Evolutionary conservation across 2,329 filamentous ascomycete genomes (phyloP).

Genomic region (Keithomyces neogunnii): DNA sequence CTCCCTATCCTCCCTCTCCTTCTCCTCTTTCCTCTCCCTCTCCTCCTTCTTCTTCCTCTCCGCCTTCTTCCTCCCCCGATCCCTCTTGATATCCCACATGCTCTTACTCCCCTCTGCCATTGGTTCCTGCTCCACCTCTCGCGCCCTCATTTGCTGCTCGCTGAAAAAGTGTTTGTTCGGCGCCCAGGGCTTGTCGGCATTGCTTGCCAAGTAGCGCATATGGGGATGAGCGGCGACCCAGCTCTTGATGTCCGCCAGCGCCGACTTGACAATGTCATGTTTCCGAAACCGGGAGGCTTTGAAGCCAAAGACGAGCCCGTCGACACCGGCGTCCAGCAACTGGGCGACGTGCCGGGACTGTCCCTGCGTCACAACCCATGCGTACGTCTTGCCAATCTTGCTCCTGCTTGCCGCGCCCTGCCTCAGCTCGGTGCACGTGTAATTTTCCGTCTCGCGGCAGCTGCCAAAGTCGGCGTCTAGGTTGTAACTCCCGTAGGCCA

Average conservation of each 20-base stretch:
- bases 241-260: conserved; percentile 13
- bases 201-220: neutral
- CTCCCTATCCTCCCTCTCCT: too few species aligned
- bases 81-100: too few species aligned
- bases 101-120: too few species aligned
- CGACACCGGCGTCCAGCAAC: neutral
- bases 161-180: neutral
- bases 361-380: neutral
- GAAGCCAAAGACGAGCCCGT: conserved; percentile 3
- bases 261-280: neutral
- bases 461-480: conserved; percentile 2
- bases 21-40: too few species aligned
- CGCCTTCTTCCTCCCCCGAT: too few species aligned
- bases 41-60: too few species aligned
- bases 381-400: neutral
- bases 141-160: too few species aligned
- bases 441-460: neutral
- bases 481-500: conserved; percentile 3
- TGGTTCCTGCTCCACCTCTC: too few species aligned
- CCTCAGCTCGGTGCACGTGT: conserved; percentile 4
- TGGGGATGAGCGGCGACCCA: neutral
- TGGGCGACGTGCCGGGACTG: neutral
- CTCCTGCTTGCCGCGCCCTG: neutral
- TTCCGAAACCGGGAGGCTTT: neutral
- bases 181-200: neutral